phyloP scores from a whole-genome alignment of 257 asterid genomes.

The Coffea canephora region DNA sequence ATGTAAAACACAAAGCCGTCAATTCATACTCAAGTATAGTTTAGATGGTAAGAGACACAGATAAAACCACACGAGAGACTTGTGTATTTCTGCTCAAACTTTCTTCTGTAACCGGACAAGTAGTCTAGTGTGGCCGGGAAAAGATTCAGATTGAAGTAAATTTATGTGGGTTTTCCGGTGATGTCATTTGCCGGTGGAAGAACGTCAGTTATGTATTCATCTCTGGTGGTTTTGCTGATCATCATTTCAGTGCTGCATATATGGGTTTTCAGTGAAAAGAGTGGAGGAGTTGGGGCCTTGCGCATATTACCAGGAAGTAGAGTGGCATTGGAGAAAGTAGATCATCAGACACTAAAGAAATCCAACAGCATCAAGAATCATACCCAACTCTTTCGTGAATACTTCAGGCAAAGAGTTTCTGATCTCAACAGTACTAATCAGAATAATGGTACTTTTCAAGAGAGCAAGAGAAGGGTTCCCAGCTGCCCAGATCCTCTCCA shows the following conservation, averaged over 20 bases:
- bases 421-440: constrained; percentile 17
- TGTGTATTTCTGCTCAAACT: not conserved
- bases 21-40: constrained; percentile 35
- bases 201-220: constrained; percentile 27
- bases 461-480: constrained; percentile 59
- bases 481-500: constrained; percentile 99
- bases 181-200: constrained; percentile 58
- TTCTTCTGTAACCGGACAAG: not conserved
- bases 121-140: constrained; percentile 6
- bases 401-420: constrained; percentile 36
- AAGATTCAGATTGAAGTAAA: constrained; percentile 6
- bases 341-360: not conserved
- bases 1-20: constrained; percentile 45
- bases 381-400: constrained; percentile 38
- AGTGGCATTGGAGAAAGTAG: constrained; percentile 22
- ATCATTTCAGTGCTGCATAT: constrained; percentile 34
- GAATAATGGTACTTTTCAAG: constrained; percentile 42
- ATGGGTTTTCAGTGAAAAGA: constrained; percentile 30
- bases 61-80: too few relatives aligned
- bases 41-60: constrained; percentile 8
- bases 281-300: constrained; percentile 41
- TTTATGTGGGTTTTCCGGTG: constrained; percentile 50
- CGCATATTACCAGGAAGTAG: constrained; percentile 42
- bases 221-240: constrained; percentile 30
- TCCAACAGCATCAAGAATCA: constrained; percentile 24